Base-by-base conservation (phyloP, 192 early-diverging fungal species). In the Pilobolus umbonatus region DNA sequence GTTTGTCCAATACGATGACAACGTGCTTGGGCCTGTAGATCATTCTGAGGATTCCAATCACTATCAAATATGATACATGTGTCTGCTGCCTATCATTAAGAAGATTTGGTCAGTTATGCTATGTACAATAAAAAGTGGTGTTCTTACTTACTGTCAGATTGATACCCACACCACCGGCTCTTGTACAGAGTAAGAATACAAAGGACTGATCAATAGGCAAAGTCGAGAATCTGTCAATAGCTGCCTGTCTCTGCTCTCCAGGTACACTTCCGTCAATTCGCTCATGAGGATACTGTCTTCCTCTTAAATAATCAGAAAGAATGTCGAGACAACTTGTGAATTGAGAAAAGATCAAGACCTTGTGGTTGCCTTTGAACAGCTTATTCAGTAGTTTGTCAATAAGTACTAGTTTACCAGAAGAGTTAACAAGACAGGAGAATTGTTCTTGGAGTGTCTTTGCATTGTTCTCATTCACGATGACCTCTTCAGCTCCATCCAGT, bases 11-110 rank as follows among this genome's bases (percentile, higher is more conserved):
- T 94, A 60, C 91, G 82, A 71, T 94, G 90, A 51, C 83, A 84
- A 29, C 91, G 84, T 26, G 81, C 80, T 53, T 88, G 88, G 1
- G 91, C 91, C 73, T 94, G 91, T 40, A 94, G 62, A 62, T 94
- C 91, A 65, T 92, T 91, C 59, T 92, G 88, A 32, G 91, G 91
- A 58, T 94, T 94, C 91, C 89, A 93, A 55, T 93, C 91, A 48
- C 76, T 79, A 61, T 93, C 90, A 73, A 90, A 93, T 45, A 93
- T 93, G 67, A 93, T 88, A 43, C 80, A 81, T 0, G 91, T 93
- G 64, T 93, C 91, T 8, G 91, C 91, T 12, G 86, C 89, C 52
- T 60, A 49, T n/a, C 5, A 28, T 2, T 6, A 45, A 21, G 21
- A 26, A 32, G n/a, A 22, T 45, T 9, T 30, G 32, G 4, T 31